Evolutionary conservation across 1,284 basidiomycete genomes (phyloP), one percentile per base, ranked within the genome.

Genomic region (Xanthoconium separans): DNA sequence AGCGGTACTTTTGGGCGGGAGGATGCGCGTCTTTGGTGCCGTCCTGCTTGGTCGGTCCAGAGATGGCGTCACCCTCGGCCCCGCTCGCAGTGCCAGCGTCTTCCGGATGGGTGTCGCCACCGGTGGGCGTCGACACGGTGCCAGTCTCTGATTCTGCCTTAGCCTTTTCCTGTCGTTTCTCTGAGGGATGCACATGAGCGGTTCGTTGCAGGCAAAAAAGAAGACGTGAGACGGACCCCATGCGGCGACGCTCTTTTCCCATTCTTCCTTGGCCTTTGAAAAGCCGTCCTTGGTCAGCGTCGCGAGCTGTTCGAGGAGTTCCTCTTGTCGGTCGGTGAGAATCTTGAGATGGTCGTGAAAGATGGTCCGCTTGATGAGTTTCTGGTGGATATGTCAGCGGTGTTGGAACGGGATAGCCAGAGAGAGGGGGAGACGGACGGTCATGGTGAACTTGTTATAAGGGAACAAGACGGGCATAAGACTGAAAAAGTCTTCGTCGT

Each of bases 361-460:
- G 15, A 92, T 81, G 13, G 87, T 87, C 9, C 89, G 81, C 65
- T 91, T 92, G 69, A 91, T 90, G 29, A 93, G 77, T 82, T 92
- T 92, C 88, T 91, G 62, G 37, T 40, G 18, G 40, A 24, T 4
- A 34, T 3, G 48, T 67, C 31, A 70, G 58, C 15, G 0, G 9
- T 29, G 24, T 22, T 37, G 18, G 33, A 10, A 33, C 12, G 9
- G 27, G 9, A 29, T 2, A 15, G 15, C 2, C 5, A 34, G 36
- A n/a, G n/a, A 4, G 6, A 5, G 40, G 4, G 13, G 16, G 40
- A 54, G 18, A 72, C 83, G 46, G 51, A 88, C 87, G 47, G 77
- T 87, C 89, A 91, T 91, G 0, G 90, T 92, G 70, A 91, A 96
- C 62, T 90, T 88, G 72, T 97, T 97, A 69, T 96, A 96, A 0